Base-by-base conservation (phyloP, 2,329 filamentous ascomycete species). In the Colletotrichum lindemuthianum region DNA sequence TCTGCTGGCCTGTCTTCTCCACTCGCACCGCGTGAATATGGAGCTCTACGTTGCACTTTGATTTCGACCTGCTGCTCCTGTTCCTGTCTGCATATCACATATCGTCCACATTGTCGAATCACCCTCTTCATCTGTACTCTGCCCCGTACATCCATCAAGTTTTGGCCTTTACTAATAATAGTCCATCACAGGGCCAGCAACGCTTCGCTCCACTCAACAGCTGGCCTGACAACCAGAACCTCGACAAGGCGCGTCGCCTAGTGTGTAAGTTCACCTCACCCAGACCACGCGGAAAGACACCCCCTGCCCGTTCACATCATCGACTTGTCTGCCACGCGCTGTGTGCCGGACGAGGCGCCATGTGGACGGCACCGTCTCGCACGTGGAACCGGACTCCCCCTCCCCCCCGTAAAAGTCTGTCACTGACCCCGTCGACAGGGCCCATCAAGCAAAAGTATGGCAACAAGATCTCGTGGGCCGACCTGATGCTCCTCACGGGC, bases 401-500 rank as follows among this genome's bases (percentile, higher is more conserved):
- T n/a, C 15, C 8, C n/a, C 13, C 24, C 15, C 15, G 15, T 16
- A 16, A 45, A n/a, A 24, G n/a, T 11, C 9, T 24, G 4, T 10
- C 15, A 10, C 43, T 45, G 43, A 45, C 43, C 43, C 32, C 15
- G 11, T 44, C 24, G 15, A 36, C 9, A 66, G 64, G 60, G 66
- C 91, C 91, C 60, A 88, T 93, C 80, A 93, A 93, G 86, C 90
- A 92, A 71, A 93, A 93, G 84, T 93, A 93, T 69, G 91, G 91
- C 75, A 88, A 87, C 83, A 92, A 91, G 82, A 90, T 93, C 77
- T 93, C 91, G 0, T 93, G 91, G 91, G 88, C 90, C 32, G 91
- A 93, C 74, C 78, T 93, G 64, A 76, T 90, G 52, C 82, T 92
- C 60, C 84, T 93, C 58, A 86, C 89, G 34, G 91, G 91, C 69